These are phyloP conservation scores for Exophiala lecanii-corni DNA, from an alignment of 2,329 filamentous ascomycete genomes.

Conservation along the genomic window DNA sequence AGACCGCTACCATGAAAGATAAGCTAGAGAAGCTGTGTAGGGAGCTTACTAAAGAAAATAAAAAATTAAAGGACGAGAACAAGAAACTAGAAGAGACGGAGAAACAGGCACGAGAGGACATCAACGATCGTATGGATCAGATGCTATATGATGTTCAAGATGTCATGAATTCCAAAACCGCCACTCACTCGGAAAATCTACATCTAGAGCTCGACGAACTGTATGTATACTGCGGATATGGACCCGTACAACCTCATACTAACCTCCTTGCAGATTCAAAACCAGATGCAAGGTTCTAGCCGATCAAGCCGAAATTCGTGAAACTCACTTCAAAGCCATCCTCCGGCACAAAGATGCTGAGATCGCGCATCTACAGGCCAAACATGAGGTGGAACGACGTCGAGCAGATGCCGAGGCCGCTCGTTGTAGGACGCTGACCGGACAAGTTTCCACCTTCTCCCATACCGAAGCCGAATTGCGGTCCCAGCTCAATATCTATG, in stretches of 20 bases:
- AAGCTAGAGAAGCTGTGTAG: conserved; percentile 95
- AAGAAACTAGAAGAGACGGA: conserved; percentile 84
- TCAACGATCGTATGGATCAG: conserved; percentile 78
- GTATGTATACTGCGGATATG: conserved; percentile 61
- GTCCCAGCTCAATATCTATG: conserved; percentile 95
- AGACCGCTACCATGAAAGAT: conserved; percentile 86
- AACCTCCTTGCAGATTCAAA: conserved; percentile 50
- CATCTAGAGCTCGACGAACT: conserved; percentile 87
- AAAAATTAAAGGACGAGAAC: conserved; percentile 97
- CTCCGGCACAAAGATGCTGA: conserved; percentile 94
- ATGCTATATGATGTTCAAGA: conserved; percentile 81
- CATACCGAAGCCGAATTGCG: conserved; percentile 92
- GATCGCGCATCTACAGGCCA: conserved; percentile 84
- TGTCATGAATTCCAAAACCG: conserved; percentile 80
- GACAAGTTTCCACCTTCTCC: conserved; percentile 90
- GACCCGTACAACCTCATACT: no score
- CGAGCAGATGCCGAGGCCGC: conserved; percentile 74
- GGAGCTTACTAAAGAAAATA: conserved; percentile 94
- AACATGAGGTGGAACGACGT: conserved; percentile 86
- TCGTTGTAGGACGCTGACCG: conserved; percentile 78
- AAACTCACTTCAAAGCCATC: conserved; percentile 87
- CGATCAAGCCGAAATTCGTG: conserved; percentile 93
- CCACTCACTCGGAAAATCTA: conserved; percentile 71
- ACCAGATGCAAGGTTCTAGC: conserved; percentile 89
- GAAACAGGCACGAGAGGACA: conserved; percentile 72